Conservation (phyloP, 768 basidiomycete genomes). For the Suillus lakei region DNA sequence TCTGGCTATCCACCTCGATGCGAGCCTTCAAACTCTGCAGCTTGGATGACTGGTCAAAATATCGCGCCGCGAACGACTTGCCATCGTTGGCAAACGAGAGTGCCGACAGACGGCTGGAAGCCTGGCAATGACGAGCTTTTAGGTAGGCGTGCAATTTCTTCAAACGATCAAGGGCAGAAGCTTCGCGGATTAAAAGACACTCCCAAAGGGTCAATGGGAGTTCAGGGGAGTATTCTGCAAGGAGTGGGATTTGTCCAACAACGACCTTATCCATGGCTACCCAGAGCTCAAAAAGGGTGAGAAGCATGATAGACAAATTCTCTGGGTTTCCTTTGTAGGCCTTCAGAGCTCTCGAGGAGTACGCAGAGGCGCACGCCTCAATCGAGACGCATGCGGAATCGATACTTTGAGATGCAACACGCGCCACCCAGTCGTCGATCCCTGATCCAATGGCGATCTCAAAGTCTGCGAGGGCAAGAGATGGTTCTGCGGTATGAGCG, state of each 20-base stretch:
- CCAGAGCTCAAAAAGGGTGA: constrained; percentile 45
- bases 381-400: constrained; percentile 23
- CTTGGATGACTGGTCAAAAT: constrained; percentile 29
- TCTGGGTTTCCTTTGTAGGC: constrained; percentile 43
- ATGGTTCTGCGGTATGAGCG: constrained; percentile 17
- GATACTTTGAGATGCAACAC: constrained; percentile 7
- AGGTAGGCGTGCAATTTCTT: constrained; percentile 36
- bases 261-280: constrained; percentile 36
- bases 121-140: constrained; percentile 27
- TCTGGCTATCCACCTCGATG: constrained; percentile 36
- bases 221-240: constrained; percentile 40
- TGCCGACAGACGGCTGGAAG: constrained; percentile 31
- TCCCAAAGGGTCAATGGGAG: constrained; percentile 32
- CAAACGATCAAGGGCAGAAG: constrained; percentile 34
- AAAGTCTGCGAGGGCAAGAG: constrained; percentile 39
- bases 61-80: constrained; percentile 39
- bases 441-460: constrained; percentile 36
- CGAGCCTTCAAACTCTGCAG: constrained; percentile 29
- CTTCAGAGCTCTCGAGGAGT: constrained; percentile 29
- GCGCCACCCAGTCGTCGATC: constrained; percentile 41
- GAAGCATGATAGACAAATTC: constrained; percentile 45
- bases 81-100: constrained; percentile 30
- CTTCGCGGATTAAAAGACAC: constrained; percentile 32
- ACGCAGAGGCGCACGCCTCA: constrained; percentile 29
- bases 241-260: constrained; percentile 28